phyloP scores from a whole-genome alignment of 78 protist genomes.

The Abeoforma whisleri region DNA sequence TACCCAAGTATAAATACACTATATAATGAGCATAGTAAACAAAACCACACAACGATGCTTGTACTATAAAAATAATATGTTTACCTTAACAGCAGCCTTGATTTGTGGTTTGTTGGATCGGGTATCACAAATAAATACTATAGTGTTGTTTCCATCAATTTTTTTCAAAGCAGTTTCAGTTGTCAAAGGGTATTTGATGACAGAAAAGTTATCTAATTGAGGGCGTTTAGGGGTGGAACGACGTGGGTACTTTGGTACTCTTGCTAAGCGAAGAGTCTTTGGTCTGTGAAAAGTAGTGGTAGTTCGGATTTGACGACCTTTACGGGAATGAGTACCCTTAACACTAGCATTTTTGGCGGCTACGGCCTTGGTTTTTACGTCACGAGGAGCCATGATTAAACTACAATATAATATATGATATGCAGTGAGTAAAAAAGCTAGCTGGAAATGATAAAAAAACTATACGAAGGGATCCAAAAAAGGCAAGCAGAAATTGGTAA shows the following conservation, averaged over 20 bases:
- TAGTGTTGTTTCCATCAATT: conserved; percentile 95
- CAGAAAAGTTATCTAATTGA: conserved; percentile 61
- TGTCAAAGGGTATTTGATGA: conserved; percentile 84
- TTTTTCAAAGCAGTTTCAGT: conserved; percentile 92
- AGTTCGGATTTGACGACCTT: conserved; percentile 55
- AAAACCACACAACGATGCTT: too few species aligned
- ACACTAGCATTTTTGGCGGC: conserved; percentile 11
- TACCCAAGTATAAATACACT: too few species aligned
- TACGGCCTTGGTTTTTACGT: conserved; percentile 24
- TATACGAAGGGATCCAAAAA: too few species aligned
- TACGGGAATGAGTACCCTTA: conserved; percentile 20
- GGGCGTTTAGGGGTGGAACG: not conserved
- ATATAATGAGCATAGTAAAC: too few species aligned
- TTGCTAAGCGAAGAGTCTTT: conserved; percentile 24
- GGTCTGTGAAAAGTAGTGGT: conserved; percentile 40
- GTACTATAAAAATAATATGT: too few species aligned
- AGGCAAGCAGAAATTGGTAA: too few species aligned
- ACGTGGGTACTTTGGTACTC: conserved; percentile 45
- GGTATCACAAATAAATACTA: conserved; percentile 84
- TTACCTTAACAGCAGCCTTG: conserved; percentile 71
- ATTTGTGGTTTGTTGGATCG: conserved; percentile 87
- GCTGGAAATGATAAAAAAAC: too few species aligned
- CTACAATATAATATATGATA: too few species aligned
- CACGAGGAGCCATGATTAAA: too few species aligned
- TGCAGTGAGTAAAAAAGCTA: too few species aligned